Percentiles rank a stretch among this genome's conserved stretches.
These are phyloP conservation scores for Stephania yunnanensis DNA, from an alignment of 164 flowering plant species.

Conservation along the genomic window DNA sequence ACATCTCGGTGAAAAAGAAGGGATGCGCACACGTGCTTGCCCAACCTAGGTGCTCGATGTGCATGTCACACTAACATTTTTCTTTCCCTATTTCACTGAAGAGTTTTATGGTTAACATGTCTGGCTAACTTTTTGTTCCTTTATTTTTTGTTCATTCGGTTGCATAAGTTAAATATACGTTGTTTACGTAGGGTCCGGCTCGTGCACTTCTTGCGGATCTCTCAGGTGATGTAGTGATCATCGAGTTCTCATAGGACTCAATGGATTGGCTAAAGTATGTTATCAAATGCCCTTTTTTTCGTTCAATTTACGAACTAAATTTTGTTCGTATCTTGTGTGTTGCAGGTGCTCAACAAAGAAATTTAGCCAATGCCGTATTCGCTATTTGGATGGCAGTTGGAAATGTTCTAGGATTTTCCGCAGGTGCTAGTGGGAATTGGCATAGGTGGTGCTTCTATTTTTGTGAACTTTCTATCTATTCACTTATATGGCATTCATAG, in stretches of 20 bases:
- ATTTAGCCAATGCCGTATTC: conserved; percentile 84
- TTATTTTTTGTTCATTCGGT: not conserved
- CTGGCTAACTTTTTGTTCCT: not conserved
- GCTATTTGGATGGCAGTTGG: conserved; percentile 99
- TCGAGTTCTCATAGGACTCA: conserved; percentile 1
- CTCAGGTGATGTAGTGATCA: conserved; percentile 49
- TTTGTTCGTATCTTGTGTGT: conserved; percentile 1
- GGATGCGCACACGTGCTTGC: no score
- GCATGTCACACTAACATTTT: no score
- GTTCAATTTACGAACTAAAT: not conserved
- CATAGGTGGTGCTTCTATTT: conserved; percentile 45
- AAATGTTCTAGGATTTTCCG: conserved; percentile 83
- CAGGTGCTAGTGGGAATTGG: conserved; percentile 95
- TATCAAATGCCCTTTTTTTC: not conserved
- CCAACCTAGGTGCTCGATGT: no score
- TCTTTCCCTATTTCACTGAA: no score
- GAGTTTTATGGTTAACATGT: not conserved
- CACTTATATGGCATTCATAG: not conserved
- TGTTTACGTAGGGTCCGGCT: conserved; percentile 83
- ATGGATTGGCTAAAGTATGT: not conserved
- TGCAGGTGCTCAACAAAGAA: conserved; percentile 85
- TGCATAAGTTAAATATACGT: conserved; percentile 7
- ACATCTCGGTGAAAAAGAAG: no score
- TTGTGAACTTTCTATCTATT: not conserved
- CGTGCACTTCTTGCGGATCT: conserved; percentile 98